Evolutionary conservation across 2,329 filamentous ascomycete genomes (phyloP), one percentile per base, ranked within the genome.

Genomic region (Colletotrichum liriopes): DNA sequence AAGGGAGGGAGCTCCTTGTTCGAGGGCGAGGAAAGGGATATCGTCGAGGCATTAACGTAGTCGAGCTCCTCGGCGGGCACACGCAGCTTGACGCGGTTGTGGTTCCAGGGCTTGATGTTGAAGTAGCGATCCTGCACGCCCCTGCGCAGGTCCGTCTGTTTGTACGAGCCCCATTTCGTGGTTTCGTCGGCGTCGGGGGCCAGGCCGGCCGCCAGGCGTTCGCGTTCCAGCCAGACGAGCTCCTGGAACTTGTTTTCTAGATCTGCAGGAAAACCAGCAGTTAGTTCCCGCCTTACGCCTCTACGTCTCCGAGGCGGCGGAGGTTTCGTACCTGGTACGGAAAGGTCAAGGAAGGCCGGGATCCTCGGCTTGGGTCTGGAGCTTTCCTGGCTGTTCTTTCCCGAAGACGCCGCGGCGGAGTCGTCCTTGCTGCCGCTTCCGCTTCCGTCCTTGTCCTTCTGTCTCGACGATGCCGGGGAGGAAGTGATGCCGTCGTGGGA

Each of bases 71-170:
- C 92, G 20, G 93, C 88, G 2, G 94, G 92, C 1, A 98, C 96
- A 49, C 89, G 88, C 23, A 99, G 89, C 80, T 90, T 92, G 67
- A 99, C 88, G 47, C 96, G 91, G 78, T 97, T 97, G 79, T 93
- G 91, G 73, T 93, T 92, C 91, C 94, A 99, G 0, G 95, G 94
- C 79, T 95, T 93, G 74, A 99, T 94, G 79, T 98, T 98, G 65
- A 87, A 81, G 83, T 98, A 99, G 67, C 96, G 92, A 82, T 98
- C 97, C 76, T 96, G 83, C 39, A 72, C 75, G 70, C 55, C 76
- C 77, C 71, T 77, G 78, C 64, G 76, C 74, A 47, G 77, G 75
- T 83, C 80, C 14, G 76, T 71, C 62, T 83, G 82, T 69, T 81
- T 81, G 67, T 79, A 83, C 20, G 72, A 68, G 49, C 69, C 65